A percentile compares a stretch with the other conserved stretches of the same genome.
Evolutionary conservation across 2,329 filamentous ascomycete species (phyloP).

Genomic region (Pseudogymnoascus sp.): DNA sequence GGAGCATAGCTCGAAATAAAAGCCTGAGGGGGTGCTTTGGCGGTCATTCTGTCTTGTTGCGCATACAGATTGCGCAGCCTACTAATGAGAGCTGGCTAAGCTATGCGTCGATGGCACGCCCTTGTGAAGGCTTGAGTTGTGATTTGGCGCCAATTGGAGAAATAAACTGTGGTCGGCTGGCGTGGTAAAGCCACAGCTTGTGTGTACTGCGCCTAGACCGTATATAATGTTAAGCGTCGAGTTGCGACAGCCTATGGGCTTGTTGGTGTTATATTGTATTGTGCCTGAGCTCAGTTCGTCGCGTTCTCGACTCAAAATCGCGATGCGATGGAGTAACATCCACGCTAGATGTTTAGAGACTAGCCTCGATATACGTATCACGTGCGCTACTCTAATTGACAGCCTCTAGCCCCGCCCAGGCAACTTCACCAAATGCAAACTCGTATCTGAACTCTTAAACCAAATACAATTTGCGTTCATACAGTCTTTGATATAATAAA

Average conservation of each 20-base stretch:
- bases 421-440: not conserved
- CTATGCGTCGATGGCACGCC: not conserved
- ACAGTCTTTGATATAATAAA: not conserved
- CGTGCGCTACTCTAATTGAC: not conserved
- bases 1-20: slow-evolving; percentile 89
- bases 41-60: slow-evolving; percentile 12
- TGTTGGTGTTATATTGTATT: not conserved
- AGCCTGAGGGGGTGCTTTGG: slow-evolving; percentile 59
- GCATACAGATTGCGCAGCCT: not conserved
- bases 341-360: slow-evolving; percentile 1
- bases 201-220: not conserved
- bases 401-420: not conserved
- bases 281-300: slow-evolving; percentile 1
- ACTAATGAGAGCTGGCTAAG: not conserved
- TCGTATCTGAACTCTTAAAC: not conserved
- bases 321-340: slow-evolving; percentile 2
- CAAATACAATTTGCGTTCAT: not conserved
- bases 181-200: not conserved
- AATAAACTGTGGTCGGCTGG: not conserved
- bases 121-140: not conserved
- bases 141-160: not conserved
- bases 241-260: not conserved
- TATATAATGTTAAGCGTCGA: slow-evolving; percentile 2
- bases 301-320: slow-evolving; percentile 8
- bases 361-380: not conserved